phyloP scores from a whole-genome alignment of 73 alveolate species.

The Paramecium sonneborni region DNA sequence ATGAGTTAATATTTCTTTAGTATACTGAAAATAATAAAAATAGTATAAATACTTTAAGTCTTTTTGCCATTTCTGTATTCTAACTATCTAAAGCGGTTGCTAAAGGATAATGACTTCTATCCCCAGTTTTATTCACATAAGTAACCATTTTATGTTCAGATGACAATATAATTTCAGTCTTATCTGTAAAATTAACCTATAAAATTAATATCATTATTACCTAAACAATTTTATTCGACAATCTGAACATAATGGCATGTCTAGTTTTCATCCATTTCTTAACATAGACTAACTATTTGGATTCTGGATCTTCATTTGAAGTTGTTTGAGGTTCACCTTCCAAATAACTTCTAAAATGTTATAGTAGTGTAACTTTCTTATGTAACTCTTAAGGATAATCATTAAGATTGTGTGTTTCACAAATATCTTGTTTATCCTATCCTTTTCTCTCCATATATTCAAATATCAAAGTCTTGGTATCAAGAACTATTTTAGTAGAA shows the following conservation, averaged over 20 bases:
- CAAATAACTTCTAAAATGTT: constrained; percentile 68
- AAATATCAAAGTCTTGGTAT: constrained; percentile 50
- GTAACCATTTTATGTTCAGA: constrained; percentile 95
- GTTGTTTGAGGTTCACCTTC: constrained; percentile 56
- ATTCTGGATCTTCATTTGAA: constrained; percentile 28
- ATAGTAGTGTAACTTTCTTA: constrained; percentile 65
- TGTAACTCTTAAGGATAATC: constrained; percentile 65
- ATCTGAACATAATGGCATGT: constrained; percentile 96
- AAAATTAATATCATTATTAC: neutral
- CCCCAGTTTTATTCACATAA: constrained; percentile 95
- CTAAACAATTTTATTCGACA: constrained; percentile 94
- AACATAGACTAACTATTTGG: constrained; percentile 73
- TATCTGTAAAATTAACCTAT: constrained; percentile 92
- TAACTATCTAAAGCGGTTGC: constrained; percentile 92
- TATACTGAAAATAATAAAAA: constrained; percentile 60
- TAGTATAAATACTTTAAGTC: constrained; percentile 37
- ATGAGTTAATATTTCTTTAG: constrained; percentile 91
- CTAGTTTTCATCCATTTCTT: constrained; percentile 97
- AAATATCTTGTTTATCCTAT: constrained; percentile 60
- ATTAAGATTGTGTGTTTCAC: neutral
- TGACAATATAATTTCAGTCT: constrained; percentile 92
- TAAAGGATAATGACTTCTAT: constrained; percentile 85
- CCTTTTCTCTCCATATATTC: constrained; percentile 64
- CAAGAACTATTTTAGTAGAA: constrained; percentile 72
- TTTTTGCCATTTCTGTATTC: constrained; percentile 90